Conservation (phyloP, 148 eudicot species). For the Persicaria maculosa region DNA sequence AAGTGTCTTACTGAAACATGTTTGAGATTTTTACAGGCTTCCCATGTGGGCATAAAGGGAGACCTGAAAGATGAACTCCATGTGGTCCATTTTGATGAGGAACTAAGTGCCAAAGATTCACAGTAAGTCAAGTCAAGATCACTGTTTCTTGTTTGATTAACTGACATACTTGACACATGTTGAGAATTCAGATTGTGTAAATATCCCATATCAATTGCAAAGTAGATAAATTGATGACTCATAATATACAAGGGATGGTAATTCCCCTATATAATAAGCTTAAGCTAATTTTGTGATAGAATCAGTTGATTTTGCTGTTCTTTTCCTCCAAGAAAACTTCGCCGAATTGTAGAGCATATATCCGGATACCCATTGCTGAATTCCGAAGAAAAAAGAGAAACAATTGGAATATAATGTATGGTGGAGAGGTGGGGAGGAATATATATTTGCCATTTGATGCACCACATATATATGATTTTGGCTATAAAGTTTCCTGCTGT, state of each 20-base stretch:
- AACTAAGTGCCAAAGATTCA: constrained; percentile 37
- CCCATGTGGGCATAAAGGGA: constrained; percentile 27
- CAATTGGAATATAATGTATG: constrained; percentile 5
- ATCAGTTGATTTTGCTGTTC: too few species aligned
- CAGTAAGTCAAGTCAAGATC: constrained; percentile 31
- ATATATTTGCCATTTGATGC: not conserved
- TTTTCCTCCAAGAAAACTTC: not conserved
- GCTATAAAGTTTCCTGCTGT: not conserved
- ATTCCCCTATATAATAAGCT: too few species aligned
- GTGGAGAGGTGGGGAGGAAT: not conserved
- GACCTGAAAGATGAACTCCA: constrained; percentile 30
- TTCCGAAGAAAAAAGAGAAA: not conserved
- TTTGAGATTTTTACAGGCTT: constrained; percentile 17
- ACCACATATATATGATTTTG: not conserved
- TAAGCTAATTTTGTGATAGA: too few species aligned
- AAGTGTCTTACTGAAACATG: not conserved
- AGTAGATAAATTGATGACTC: too few species aligned
- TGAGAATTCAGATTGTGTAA: too few species aligned
- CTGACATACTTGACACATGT: not conserved
- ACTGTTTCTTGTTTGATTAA: not conserved
- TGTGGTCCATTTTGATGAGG: constrained; percentile 45
- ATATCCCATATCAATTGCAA: too few species aligned
- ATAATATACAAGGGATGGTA: too few species aligned
- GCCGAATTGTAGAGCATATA: not conserved
- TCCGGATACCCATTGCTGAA: not conserved